Evolutionary conservation across 495 filamentous ascomycete species (phyloP).

Genomic region (Penicillium fimorum): DNA sequence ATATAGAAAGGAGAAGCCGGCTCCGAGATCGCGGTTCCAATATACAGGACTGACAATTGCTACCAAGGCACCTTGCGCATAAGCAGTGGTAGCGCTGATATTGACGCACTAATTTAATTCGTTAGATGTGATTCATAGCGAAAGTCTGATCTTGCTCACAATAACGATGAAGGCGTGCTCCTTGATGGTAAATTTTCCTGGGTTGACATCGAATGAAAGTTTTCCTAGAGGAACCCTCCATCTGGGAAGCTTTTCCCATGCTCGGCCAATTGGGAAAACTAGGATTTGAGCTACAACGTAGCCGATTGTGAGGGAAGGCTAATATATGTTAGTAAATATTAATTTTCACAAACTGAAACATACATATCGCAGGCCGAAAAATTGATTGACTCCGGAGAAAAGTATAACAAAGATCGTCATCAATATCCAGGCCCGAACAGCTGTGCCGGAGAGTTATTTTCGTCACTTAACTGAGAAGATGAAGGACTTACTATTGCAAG

Average conservation of each 20-base stretch:
- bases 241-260: conserved; percentile 51
- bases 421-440: conserved; percentile 28
- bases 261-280: conserved; percentile 53
- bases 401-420: conserved; percentile 28
- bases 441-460: conserved; percentile 11
- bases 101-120: conserved; percentile 25
- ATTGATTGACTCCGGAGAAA: conserved; percentile 30
- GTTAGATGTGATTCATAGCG: neutral
- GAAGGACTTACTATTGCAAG: conserved; percentile 24
- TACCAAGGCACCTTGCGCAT: conserved; percentile 59
- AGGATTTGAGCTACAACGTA: conserved; percentile 63
- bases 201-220: conserved; percentile 50
- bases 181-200: conserved; percentile 67
- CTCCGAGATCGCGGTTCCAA: conserved; percentile 61
- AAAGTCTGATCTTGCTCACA: conserved; percentile 35
- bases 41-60: conserved; percentile 52
- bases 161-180: conserved; percentile 70
- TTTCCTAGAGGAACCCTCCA: conserved; percentile 60
- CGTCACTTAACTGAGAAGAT: neutral
- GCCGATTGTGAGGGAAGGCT: conserved; percentile 77
- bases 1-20: conserved; percentile 61
- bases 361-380: conserved; percentile 32
- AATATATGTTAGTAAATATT: conserved; percentile 37
- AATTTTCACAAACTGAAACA: neutral
- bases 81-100: conserved; percentile 43